A percentile compares a stretch with the other conserved stretches of the same genome.
Conservation (phyloP, 805 yeast species). For the Phaffomyces opuntiae region DNA sequence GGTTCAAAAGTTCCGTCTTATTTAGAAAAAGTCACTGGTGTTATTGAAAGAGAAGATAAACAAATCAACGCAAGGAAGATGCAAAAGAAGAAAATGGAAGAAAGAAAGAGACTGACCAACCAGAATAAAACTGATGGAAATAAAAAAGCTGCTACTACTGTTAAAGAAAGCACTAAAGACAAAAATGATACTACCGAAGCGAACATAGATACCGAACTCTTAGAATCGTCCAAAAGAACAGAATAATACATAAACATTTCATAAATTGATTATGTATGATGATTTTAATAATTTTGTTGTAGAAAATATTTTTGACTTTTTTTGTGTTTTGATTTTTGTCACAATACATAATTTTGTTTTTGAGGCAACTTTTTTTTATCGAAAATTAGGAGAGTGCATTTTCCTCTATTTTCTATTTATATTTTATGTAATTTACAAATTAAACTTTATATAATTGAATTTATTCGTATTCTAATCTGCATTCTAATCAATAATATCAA, state of each 20-base stretch:
- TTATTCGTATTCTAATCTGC: no score
- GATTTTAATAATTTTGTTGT: no score
- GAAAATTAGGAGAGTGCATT: no score
- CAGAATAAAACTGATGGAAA: background rate
- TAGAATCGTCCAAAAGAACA: background rate
- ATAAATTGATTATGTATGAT: no score
- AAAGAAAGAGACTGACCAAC: background rate
- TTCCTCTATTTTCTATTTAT: no score
- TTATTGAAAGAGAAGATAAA: conserved; percentile 49
- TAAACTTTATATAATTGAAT: no score
- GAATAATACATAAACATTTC: no score
- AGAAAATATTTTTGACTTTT: background rate
- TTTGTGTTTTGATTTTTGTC: background rate
- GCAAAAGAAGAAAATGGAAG: conserved; percentile 13
- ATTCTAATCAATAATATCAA: no score
- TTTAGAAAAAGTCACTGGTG: conserved; percentile 82
- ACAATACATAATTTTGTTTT: background rate
- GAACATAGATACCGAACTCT: background rate
- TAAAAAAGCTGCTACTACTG: background rate
- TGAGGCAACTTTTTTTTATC: conserved; percentile 7
- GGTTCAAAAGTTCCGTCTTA: conserved; percentile 76
- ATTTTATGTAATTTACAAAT: no score
- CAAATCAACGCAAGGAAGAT: conserved; percentile 26
- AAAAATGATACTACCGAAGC: background rate
- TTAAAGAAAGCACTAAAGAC: background rate